Evolutionary conservation across 768 basidiomycete species (phyloP).

Genomic region (Chalciporus sphaerocephalus): DNA sequence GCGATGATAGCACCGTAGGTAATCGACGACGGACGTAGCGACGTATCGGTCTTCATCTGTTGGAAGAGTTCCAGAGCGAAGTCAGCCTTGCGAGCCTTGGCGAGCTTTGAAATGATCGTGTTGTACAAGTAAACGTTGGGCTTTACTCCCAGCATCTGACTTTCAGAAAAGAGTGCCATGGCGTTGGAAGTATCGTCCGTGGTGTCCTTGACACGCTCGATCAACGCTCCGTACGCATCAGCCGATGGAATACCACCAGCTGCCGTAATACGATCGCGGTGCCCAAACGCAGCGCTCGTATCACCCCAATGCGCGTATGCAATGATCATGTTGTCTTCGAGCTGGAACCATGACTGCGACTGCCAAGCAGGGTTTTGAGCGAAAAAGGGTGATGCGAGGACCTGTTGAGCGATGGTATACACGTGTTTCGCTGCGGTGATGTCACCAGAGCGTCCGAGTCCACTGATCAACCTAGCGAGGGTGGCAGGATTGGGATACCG

Average conservation of each 20-base stretch:
- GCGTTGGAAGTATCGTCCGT: slow-evolving; percentile 94
- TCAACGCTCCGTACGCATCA: slow-evolving; percentile 89
- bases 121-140: slow-evolving; percentile 93
- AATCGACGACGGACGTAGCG: slow-evolving; percentile 70
- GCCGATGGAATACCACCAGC: slow-evolving; percentile 76
- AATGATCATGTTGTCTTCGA: slow-evolving; percentile 90
- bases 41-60: slow-evolving; percentile 64
- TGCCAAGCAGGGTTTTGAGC: slow-evolving; percentile 45
- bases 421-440: slow-evolving; percentile 57
- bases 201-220: slow-evolving; percentile 84
- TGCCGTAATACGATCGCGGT: slow-evolving; percentile 73
- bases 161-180: slow-evolving; percentile 77
- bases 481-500: slow-evolving; percentile 48
- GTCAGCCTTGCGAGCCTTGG: slow-evolving; percentile 92
- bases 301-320: slow-evolving; percentile 80
- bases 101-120: slow-evolving; percentile 93
- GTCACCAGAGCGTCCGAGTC: slow-evolving; percentile 60
- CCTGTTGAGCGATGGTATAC: slow-evolving; percentile 64
- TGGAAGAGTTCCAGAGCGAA: slow-evolving; percentile 83
- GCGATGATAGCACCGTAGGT: slow-evolving; percentile 94
- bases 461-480: slow-evolving; percentile 61
- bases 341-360: slow-evolving; percentile 58
- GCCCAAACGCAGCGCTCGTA: slow-evolving; percentile 73
- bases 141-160: slow-evolving; percentile 58
- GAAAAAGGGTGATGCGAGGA: slow-evolving; percentile 42